Percentiles rank a stretch among this genome's conserved stretches.
Conservation (phyloP, 306 rosid species). For the Oxytropis ochrocephala region DNA sequence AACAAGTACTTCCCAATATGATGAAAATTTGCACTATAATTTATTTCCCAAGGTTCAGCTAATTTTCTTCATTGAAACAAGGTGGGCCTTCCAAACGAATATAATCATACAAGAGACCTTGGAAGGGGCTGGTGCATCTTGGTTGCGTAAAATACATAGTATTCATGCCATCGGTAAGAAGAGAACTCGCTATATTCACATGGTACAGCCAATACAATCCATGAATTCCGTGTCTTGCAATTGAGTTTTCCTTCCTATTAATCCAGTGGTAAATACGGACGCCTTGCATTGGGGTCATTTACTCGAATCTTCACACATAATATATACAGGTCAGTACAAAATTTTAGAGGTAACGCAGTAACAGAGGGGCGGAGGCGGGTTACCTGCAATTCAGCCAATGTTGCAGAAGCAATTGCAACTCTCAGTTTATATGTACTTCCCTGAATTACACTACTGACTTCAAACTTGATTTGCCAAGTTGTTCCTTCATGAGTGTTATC, state of each 20-base stretch:
- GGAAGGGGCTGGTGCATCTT: conserved; percentile 32
- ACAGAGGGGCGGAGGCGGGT: not conserved
- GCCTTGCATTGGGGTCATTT: conserved; percentile 36
- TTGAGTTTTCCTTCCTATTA: conserved; percentile 68
- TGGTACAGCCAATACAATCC: conserved; percentile 66
- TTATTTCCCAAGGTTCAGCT: conserved; percentile 4
- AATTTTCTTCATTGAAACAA: conserved; percentile 24
- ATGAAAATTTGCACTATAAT: not conserved
- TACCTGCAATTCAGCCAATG: conserved; percentile 81
- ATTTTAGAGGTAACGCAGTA: not conserved
- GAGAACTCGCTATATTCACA: conserved; percentile 31
- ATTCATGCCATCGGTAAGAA: conserved; percentile 40
- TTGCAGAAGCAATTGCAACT: conserved; percentile 80
- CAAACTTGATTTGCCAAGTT: conserved; percentile 86
- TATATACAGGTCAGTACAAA: conserved; percentile 2
- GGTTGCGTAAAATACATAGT: conserved; percentile 55
- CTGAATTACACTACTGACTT: conserved; percentile 34
- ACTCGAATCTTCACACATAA: conserved; percentile 41
- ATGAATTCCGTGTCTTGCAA: conserved; percentile 78
- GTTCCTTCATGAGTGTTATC: conserved; percentile 61
- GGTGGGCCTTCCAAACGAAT: conserved; percentile 74
- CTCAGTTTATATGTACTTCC: conserved; percentile 57
- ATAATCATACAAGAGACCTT: conserved; percentile 75
- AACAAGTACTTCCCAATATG: not conserved
- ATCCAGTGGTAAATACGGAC: conserved; percentile 35